Conservation (phyloP, 2,329 filamentous ascomycete genomes). For the Endoconidiophora laricicola region DNA sequence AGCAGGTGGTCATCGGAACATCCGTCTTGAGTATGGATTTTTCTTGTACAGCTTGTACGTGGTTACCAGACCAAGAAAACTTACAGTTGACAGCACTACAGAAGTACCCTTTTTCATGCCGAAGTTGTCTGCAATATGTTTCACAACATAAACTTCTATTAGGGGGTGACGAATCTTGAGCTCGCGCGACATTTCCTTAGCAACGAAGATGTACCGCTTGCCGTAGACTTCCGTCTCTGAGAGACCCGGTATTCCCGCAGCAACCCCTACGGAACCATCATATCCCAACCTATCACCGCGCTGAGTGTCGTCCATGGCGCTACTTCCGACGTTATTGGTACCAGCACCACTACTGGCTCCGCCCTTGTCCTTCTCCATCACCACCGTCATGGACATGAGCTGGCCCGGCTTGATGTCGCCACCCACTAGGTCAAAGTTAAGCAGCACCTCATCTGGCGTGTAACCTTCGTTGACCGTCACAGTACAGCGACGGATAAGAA, state of each 20-base stretch:
- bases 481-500: conserved; percentile 31
- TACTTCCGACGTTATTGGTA: conserved; percentile 15
- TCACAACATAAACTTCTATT: conserved; percentile 58
- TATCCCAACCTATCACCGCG: too few species aligned
- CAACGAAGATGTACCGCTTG: conserved; percentile 50
- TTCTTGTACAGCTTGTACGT: too few species aligned
- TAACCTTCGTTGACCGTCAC: conserved; percentile 56
- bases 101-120: conserved; percentile 61
- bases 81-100: conserved; percentile 44
- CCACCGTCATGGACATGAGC: conserved; percentile 54
- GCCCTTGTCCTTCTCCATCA: conserved; percentile 34
- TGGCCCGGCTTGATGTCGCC: conserved; percentile 46
- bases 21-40: background rate
- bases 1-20: background rate
- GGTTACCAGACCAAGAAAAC: conserved; percentile 14
- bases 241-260: conserved; percentile 2
- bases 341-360: conserved; percentile 13
- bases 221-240: conserved; percentile 14
- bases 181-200: conserved; percentile 54
- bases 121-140: conserved; percentile 63
- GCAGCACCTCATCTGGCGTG: conserved; percentile 59
- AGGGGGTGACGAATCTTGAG: conserved; percentile 45
- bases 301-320: background rate
- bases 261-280: background rate
- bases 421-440: conserved; percentile 58